Percentiles rank a stretch among this genome's conserved stretches.
These are phyloP conservation scores for Camillea tinctor DNA, from an alignment of 2,329 filamentous ascomycete species.

Conservation along the genomic window DNA sequence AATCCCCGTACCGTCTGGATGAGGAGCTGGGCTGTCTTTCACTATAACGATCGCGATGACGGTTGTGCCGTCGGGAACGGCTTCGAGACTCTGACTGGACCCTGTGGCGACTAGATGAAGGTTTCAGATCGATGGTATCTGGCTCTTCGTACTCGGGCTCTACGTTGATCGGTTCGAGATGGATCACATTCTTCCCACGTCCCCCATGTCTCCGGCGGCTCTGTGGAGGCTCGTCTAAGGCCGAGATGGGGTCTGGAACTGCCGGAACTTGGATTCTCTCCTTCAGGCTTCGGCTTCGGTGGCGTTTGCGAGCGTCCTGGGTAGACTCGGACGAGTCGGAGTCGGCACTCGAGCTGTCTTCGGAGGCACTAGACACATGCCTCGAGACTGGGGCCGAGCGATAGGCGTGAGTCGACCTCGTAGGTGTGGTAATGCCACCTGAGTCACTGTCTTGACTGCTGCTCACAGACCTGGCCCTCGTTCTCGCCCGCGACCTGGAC, in stretches of 20 bases:
- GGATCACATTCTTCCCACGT: slow-evolving; percentile 11
- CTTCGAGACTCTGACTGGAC: slow-evolving; percentile 27
- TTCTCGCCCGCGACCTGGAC: slow-evolving; percentile 19
- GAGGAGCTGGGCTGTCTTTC: slow-evolving; percentile 26
- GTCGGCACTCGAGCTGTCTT: slow-evolving; percentile 39
- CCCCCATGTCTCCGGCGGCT: slow-evolving; percentile 11
- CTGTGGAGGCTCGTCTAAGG: slow-evolving; percentile 11
- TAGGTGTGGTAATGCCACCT: slow-evolving; percentile 24
- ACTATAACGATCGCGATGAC: slow-evolving; percentile 22
- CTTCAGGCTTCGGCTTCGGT: slow-evolving; percentile 17
- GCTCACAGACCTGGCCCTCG: slow-evolving; percentile 21
- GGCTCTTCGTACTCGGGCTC: slow-evolving; percentile 11
- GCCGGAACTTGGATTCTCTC: slow-evolving; percentile 19
- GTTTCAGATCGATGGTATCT: slow-evolving; percentile 14
- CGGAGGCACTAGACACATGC: slow-evolving; percentile 35
- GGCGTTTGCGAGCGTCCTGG: slow-evolving; percentile 9
- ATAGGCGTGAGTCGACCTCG: slow-evolving; percentile 36
- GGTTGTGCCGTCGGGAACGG: slow-evolving; percentile 21
- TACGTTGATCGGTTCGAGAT: slow-evolving; percentile 13
- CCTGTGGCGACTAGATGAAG: slow-evolving; percentile 21
- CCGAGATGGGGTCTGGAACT: slow-evolving; percentile 17
- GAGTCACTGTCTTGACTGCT: slow-evolving; percentile 8
- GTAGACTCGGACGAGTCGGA: slow-evolving; percentile 23
- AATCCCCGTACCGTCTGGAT: slow-evolving; percentile 31
- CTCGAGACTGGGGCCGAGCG: slow-evolving; percentile 39